Conservation (phyloP, 1,139 yeast species). For the Diutina scorzettiae region DNA sequence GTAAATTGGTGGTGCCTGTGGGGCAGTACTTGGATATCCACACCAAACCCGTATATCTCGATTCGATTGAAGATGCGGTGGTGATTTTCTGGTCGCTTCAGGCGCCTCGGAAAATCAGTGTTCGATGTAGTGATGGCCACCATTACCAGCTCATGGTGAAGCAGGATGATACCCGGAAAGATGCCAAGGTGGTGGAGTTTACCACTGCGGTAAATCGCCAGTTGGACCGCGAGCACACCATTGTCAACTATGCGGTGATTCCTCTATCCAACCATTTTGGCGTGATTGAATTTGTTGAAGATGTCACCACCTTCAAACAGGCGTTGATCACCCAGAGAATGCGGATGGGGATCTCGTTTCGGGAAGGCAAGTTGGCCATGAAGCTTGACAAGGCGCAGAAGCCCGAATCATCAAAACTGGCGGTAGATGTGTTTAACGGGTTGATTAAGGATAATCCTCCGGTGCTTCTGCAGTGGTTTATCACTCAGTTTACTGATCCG, state of each 20-base stretch:
- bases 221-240: constrained; percentile 56
- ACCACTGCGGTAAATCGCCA: constrained; percentile 78
- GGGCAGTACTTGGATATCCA: neutral
- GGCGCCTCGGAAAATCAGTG: constrained; percentile 67
- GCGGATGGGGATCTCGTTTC: constrained; percentile 21
- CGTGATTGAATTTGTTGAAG: constrained; percentile 84
- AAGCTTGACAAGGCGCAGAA: constrained; percentile 24
- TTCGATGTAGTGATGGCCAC: constrained; percentile 69
- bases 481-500: constrained; percentile 85
- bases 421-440: constrained; percentile 18
- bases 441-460: constrained; percentile 46
- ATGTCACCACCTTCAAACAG: constrained; percentile 69
- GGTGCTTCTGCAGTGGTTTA: constrained; percentile 75
- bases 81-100: constrained; percentile 73
- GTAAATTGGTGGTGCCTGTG: constrained; percentile 1
- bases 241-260: constrained; percentile 78
- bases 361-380: constrained; percentile 23
- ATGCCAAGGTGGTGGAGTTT: constrained; percentile 88
- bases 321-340: constrained; percentile 39
- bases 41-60: constrained; percentile 31
- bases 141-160: constrained; percentile 71
- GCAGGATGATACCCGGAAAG: constrained; percentile 89
- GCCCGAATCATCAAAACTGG: neutral
- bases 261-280: constrained; percentile 85
- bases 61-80: constrained; percentile 49